phyloP scores from a whole-genome alignment of 2,329 filamentous ascomycete species.

The Cercospora janseana region DNA sequence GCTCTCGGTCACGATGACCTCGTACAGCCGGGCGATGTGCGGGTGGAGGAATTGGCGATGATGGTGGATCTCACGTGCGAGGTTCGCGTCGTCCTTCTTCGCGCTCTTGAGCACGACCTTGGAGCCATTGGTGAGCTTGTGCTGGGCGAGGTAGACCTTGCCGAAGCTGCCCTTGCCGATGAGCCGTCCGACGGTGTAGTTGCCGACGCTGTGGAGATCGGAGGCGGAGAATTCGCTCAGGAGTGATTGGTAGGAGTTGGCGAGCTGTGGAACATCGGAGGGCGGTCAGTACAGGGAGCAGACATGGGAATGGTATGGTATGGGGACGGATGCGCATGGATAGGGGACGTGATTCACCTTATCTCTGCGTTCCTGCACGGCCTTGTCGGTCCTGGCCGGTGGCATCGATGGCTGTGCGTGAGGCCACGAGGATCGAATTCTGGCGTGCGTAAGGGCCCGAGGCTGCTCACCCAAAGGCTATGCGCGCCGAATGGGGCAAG shows the following conservation, averaged over 20 bases:
- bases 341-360: conserved; percentile 31
- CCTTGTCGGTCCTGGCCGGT: conserved; percentile 37
- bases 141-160: conserved; percentile 92
- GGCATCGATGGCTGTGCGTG: conserved; percentile 13
- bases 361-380: conserved; percentile 38
- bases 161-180: conserved; percentile 98
- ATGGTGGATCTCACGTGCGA: conserved; percentile 96
- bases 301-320: conserved; percentile 8
- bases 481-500: conserved; percentile 7
- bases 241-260: conserved; percentile 92
- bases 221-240: conserved; percentile 93
- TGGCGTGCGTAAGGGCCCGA: not conserved
- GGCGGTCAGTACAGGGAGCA: conserved; percentile 5
- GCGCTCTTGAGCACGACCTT: conserved; percentile 99
- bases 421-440: not conserved
- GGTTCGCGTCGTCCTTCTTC: conserved; percentile 91
- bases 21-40: conserved; percentile 93
- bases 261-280: conserved; percentile 62
- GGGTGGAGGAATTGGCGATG: conserved; percentile 97
- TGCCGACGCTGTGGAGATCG: conserved; percentile 88
- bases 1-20: conserved; percentile 94
- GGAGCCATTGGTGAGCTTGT: conserved; percentile 97
- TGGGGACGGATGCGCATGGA: not conserved
- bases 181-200: conserved; percentile 85
- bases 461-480: conserved; percentile 6